These are phyloP conservation scores for Alternaria alternata DNA, from an alignment of 2,329 filamentous ascomycete genomes.

Conservation along the genomic window DNA sequence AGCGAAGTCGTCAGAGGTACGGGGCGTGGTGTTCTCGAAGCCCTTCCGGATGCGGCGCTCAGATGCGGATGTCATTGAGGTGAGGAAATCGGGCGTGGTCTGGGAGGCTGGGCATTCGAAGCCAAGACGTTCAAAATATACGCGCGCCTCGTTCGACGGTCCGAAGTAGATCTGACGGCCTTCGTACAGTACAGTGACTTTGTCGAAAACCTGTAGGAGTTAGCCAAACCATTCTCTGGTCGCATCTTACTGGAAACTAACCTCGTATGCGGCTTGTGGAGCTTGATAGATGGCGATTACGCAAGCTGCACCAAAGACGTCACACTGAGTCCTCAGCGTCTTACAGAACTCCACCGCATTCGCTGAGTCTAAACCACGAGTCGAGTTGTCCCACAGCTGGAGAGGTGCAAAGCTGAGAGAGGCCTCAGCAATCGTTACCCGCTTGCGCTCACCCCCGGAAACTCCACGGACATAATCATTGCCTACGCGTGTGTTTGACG, in stretches of 20 bases:
- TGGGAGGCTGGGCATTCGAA: slow-evolving; percentile 63
- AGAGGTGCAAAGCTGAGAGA: slow-evolving; percentile 58
- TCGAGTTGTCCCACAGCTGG: slow-evolving; percentile 78
- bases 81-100: slow-evolving; percentile 77
- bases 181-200: slow-evolving; percentile 55
- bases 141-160: slow-evolving; percentile 64
- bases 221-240: background rate
- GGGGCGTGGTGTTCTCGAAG: slow-evolving; percentile 53
- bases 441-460: slow-evolving; percentile 69
- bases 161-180: slow-evolving; percentile 77
- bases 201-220: slow-evolving; percentile 23
- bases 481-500: slow-evolving; percentile 72
- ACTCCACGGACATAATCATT: slow-evolving; percentile 77
- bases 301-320: slow-evolving; percentile 54
- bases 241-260: slow-evolving; percentile 40
- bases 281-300: slow-evolving; percentile 52
- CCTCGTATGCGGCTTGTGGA: slow-evolving; percentile 70
- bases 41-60: slow-evolving; percentile 46
- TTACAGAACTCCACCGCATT: slow-evolving; percentile 73
- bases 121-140: slow-evolving; percentile 72
- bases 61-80: slow-evolving; percentile 66
- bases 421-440: slow-evolving; percentile 43
- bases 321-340: slow-evolving; percentile 66
- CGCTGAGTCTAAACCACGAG: slow-evolving; percentile 72
- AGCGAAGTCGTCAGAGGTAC: slow-evolving; percentile 48